Conservation (phyloP, 768 basidiomycete genomes). For the Xerocomellus intermedius region DNA sequence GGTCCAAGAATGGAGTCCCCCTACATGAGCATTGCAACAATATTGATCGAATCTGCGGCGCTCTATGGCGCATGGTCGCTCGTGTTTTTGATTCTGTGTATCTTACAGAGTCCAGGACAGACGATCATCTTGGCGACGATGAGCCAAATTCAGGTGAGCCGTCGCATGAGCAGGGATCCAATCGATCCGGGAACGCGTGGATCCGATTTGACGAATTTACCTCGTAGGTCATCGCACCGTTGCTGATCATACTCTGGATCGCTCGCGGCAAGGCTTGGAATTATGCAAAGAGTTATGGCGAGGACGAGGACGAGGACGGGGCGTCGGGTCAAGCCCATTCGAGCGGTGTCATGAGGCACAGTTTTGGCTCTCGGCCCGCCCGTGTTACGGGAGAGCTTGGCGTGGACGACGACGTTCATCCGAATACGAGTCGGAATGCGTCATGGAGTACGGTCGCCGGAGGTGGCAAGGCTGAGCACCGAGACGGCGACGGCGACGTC, state of each 20-base stretch:
- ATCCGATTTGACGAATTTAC: not conserved
- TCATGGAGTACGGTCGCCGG: slow-evolving; percentile 15
- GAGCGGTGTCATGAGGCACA: not conserved
- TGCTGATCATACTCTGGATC: slow-evolving; percentile 27
- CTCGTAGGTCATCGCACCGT: slow-evolving; percentile 22
- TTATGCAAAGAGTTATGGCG: not conserved
- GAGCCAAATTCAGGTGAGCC: slow-evolving; percentile 23
- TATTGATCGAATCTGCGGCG: slow-evolving; percentile 26
- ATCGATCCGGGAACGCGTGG: too few relatives aligned
- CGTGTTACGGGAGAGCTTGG: not conserved
- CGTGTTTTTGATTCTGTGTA: slow-evolving; percentile 19
- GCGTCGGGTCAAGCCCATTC: not conserved
- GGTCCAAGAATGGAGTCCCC: slow-evolving; percentile 17
- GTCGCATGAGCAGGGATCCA: not conserved
- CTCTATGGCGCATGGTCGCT: slow-evolving; percentile 27
- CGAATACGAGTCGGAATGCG: not conserved
- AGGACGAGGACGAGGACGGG: not conserved
- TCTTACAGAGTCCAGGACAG: slow-evolving; percentile 16
- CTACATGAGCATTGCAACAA: slow-evolving; percentile 21
- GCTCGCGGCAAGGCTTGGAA: slow-evolving; percentile 23
- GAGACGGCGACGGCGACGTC: not conserved
- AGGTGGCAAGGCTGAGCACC: not conserved
- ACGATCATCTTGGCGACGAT: slow-evolving; percentile 23
- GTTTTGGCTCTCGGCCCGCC: slow-evolving; percentile 9
- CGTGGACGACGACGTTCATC: not conserved